Conservation (phyloP, 2,329 filamentous ascomycete genomes). For the Ustulina deusta region DNA sequence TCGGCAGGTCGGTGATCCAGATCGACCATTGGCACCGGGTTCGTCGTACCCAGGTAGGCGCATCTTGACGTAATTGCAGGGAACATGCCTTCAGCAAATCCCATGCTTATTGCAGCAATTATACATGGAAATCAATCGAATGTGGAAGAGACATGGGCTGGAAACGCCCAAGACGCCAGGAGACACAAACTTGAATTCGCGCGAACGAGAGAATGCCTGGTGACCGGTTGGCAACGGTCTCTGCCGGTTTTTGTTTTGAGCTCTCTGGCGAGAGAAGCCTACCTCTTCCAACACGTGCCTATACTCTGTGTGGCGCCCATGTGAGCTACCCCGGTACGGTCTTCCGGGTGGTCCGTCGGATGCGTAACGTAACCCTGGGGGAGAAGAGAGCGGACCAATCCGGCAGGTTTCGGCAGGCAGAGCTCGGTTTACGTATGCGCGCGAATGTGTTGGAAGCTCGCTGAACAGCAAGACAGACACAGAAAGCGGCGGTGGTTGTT, state of each 20-base stretch:
- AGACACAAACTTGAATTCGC: conserved; percentile 17
- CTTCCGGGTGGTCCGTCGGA: conserved; percentile 28
- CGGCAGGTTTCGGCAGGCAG: conserved; percentile 28
- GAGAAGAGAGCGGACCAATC: conserved; percentile 27
- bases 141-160: background rate
- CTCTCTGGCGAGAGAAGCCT: conserved; percentile 1
- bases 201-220: conserved; percentile 1
- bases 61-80: conserved; percentile 27
- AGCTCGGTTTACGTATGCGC: conserved; percentile 17
- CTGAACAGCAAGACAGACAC: background rate
- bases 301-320: conserved; percentile 3
- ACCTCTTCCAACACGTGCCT: conserved; percentile 25
- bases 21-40: background rate
- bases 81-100: background rate
- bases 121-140: conserved; percentile 12
- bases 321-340: conserved; percentile 21
- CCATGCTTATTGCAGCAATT: conserved; percentile 9
- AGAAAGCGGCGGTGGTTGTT: conserved; percentile 12
- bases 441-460: background rate
- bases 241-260: background rate
- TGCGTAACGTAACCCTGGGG: conserved; percentile 17
- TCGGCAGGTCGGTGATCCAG: conserved; percentile 11
- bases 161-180: background rate
- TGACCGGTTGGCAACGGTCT: background rate
- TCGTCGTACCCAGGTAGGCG: background rate